These are phyloP conservation scores for Tremella yokohamensis DNA, from an alignment of 768 basidiomycete genomes.

Conservation along the genomic window DNA sequence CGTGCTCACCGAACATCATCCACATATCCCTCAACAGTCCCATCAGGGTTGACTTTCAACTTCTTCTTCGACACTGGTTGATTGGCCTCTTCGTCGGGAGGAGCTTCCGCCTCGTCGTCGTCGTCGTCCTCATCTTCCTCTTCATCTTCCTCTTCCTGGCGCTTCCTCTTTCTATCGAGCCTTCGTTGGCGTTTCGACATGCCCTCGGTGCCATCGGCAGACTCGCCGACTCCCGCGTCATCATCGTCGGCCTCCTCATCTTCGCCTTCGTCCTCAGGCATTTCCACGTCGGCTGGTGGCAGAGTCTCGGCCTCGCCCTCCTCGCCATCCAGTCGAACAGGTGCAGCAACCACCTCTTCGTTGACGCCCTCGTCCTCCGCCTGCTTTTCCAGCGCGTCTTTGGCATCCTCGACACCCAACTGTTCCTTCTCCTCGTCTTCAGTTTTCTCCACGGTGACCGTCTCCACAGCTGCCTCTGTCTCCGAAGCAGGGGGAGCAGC, in stretches of 20 bases:
- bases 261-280: slow-evolving; percentile 19
- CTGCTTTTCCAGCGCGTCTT: slow-evolving; percentile 27
- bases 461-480: slow-evolving; percentile 13
- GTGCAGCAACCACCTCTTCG: slow-evolving; percentile 14
- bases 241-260: slow-evolving; percentile 25
- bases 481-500: slow-evolving; percentile 9
- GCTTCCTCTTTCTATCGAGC: slow-evolving; percentile 55
- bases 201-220: slow-evolving; percentile 7
- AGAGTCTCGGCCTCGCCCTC: slow-evolving; percentile 21
- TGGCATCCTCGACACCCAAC: slow-evolving; percentile 20
- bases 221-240: slow-evolving; percentile 9
- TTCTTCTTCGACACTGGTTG: slow-evolving; percentile 55
- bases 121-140: slow-evolving; percentile 52
- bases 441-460: slow-evolving; percentile 16
- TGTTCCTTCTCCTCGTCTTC: slow-evolving; percentile 31
- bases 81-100: slow-evolving; percentile 46
- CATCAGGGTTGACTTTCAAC: slow-evolving; percentile 80
- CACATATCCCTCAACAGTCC: slow-evolving; percentile 80
- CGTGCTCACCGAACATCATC: slow-evolving; percentile 79
- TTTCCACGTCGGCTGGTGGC: slow-evolving; percentile 18
- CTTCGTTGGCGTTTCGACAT: not conserved
- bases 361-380: slow-evolving; percentile 36
- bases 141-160: slow-evolving; percentile 43
- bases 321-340: slow-evolving; percentile 13
- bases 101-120: slow-evolving; percentile 37